Evolutionary conservation across 2,329 filamentous ascomycete species (phyloP), one percentile per base, ranked within the genome.

Genomic region (Colletotrichum theobromicola): DNA sequence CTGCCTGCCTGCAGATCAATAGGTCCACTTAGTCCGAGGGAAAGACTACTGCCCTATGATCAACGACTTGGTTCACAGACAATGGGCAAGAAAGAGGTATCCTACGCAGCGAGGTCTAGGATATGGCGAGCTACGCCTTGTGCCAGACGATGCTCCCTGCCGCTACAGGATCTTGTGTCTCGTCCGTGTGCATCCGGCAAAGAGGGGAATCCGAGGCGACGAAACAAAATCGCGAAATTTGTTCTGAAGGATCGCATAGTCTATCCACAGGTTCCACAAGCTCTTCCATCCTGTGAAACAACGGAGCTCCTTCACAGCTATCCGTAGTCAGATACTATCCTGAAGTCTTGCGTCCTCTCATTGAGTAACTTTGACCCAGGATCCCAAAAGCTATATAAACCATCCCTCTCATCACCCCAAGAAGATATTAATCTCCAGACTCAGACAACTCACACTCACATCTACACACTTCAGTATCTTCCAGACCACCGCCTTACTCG

Each of bases 161-260:
- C n/a, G 42, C 42, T 21, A 4, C n/a, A 50, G 12, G 42, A 50
- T 50, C 6, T 7, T 50, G 10, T 50, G 42, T 50, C n/a, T 50
- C n/a, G n/a, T 21, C 4, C 3, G 2, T 50, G 42, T 50, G 42
- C 42, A 12, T 0, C 10, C n/a, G 0, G 24, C 10, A 13, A 0
- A 4, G n/a, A 57, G 4, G 0, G 2, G 24, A 57, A 24, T 57
- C 53, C 53, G 24, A 57, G 53, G 24, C 53, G 9, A 57, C 53
- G 26, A 57, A 57, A 26, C 53, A 57, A 26, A 24, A n/a, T 30
- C 24, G 24, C 16, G 24, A 30, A 1, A 50, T 13, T 3, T 50
- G 12, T 50, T 50, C 2, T 4, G 42, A 50, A 50, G 42, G 42
- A 50, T 21, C n/a, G 42, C n/a, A 50, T 13, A 13, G 42, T 28